Percentiles rank a stretch among this genome's conserved stretches.
phyloP scores from a whole-genome alignment of 1,139 yeast species.

The Geotrichum restrictum region DNA sequence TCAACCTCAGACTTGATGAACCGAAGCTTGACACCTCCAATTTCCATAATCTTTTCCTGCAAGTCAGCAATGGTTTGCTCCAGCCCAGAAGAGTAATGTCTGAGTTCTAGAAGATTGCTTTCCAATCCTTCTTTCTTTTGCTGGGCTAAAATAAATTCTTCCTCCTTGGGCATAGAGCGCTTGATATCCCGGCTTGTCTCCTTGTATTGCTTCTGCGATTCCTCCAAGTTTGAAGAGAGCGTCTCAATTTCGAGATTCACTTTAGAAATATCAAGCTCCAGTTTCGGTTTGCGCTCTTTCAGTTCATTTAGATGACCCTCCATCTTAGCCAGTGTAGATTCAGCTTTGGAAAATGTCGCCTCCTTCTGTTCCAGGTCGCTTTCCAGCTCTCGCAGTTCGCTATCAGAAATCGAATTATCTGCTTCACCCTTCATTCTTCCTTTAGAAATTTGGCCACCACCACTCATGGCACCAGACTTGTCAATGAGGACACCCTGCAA shows the following conservation, averaged over 20 bases:
- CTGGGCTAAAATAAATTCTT: slow-evolving; percentile 42
- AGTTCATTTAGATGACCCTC: slow-evolving; percentile 54
- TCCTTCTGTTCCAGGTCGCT: slow-evolving; percentile 56
- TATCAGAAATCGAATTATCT: slow-evolving; percentile 47
- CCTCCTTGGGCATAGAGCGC: slow-evolving; percentile 27
- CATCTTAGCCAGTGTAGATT: slow-evolving; percentile 56
- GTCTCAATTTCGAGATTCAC: slow-evolving; percentile 63
- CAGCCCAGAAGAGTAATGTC: slow-evolving; percentile 53
- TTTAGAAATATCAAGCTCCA: slow-evolving; percentile 61
- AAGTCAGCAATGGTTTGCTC: slow-evolving; percentile 57
- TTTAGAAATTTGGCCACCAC: slow-evolving; percentile 75
- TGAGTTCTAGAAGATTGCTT: slow-evolving; percentile 45
- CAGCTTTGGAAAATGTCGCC: slow-evolving; percentile 50
- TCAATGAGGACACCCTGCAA: slow-evolving; percentile 89
- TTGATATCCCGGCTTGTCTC: slow-evolving; percentile 28
- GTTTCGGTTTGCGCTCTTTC: slow-evolving; percentile 63
- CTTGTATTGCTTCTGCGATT: slow-evolving; percentile 38
- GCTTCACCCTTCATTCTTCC: slow-evolving; percentile 58
- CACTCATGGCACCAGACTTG: slow-evolving; percentile 94
- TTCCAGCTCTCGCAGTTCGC: slow-evolving; percentile 57
- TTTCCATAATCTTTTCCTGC: slow-evolving; percentile 78
- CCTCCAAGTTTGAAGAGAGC: slow-evolving; percentile 47
- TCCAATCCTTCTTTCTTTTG: slow-evolving; percentile 40
- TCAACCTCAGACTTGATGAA: slow-evolving; percentile 80
- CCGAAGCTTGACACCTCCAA: slow-evolving; percentile 85